These are phyloP conservation scores for Conringia planisiliqua DNA, from an alignment of 345 rosid genomes.

Conservation along the genomic window DNA sequence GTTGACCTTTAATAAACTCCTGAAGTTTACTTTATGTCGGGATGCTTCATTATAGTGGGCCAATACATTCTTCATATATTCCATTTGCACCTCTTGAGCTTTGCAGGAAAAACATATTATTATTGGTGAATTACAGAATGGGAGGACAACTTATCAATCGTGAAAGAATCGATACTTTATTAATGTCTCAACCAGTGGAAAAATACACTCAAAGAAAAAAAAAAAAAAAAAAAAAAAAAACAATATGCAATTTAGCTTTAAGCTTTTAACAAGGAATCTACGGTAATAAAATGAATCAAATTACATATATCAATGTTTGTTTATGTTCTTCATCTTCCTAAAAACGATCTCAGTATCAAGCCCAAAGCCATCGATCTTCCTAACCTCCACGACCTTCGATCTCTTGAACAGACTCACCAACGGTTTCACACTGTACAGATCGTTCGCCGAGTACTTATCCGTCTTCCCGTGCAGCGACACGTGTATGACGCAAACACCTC, in stretches of 20 bases:
- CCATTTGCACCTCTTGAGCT: neutral
- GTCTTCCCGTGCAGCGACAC: slow-evolving; percentile 57
- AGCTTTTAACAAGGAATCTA: neutral
- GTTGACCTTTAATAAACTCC: neutral
- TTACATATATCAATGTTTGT: neutral
- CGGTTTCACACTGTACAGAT: slow-evolving; percentile 59
- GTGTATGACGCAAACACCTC: slow-evolving; percentile 76
- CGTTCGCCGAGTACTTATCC: slow-evolving; percentile 91
- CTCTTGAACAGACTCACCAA: slow-evolving; percentile 51
- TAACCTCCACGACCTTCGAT: slow-evolving; percentile 55
- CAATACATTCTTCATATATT: neutral
- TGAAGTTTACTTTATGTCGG: too few species aligned
- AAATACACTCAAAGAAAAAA: neutral
- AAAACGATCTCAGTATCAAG: slow-evolving; percentile 89
- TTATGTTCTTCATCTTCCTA: slow-evolving; percentile 44
- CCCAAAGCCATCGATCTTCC: slow-evolving; percentile 89
- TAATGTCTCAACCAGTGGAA: neutral
- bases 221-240: neutral
- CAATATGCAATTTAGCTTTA: neutral
- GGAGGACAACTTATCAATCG: neutral
- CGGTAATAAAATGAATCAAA: neutral
- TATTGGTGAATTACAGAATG: neutral
- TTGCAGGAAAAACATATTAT: neutral
- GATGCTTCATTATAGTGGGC: neutral
- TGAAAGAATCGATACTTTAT: neutral